These are phyloP conservation scores for Symmetrospora coprosmae DNA, from an alignment of 768 basidiomycete species.

Conservation along the genomic window DNA sequence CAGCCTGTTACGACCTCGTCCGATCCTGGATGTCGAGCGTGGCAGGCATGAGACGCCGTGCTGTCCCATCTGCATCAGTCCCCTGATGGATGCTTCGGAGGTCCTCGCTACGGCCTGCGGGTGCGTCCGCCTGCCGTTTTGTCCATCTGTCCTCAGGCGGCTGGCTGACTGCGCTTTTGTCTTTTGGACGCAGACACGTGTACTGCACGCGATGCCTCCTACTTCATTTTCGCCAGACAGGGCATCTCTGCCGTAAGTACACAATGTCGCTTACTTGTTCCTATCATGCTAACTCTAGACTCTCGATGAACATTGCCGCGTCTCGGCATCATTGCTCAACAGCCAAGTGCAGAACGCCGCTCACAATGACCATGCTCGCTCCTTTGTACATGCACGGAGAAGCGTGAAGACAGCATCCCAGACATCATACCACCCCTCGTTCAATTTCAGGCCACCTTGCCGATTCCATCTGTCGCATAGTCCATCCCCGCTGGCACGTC, in stretches of 20 bases:
- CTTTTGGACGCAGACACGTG: not conserved
- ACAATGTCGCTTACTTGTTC: slow-evolving; percentile 8
- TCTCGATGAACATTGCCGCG: not conserved
- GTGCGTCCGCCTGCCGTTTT: not conserved
- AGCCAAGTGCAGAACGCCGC: slow-evolving; percentile 17
- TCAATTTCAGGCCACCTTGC: no score
- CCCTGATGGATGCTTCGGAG: not conserved
- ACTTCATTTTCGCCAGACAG: not conserved
- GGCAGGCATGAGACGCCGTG: not conserved
- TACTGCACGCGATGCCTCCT: not conserved
- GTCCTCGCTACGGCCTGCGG: slow-evolving; percentile 13
- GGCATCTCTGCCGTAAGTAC: not conserved
- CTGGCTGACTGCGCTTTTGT: not conserved
- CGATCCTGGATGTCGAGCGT: no score
- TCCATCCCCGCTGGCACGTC: no score
- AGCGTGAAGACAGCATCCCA: no score
- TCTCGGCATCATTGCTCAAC: not conserved
- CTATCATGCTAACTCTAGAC: not conserved
- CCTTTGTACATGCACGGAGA: not conserved
- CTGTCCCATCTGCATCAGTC: slow-evolving; percentile 11
- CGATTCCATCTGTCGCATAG: no score
- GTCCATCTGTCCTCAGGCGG: not conserved
- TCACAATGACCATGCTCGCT: not conserved
- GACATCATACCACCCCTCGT: no score
- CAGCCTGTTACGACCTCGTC: no score